Percentiles rank a stretch among this genome's conserved stretches.
Evolutionary conservation across 768 basidiomycete species (phyloP).

Genomic region (Infundibulicybe gibba): DNA sequence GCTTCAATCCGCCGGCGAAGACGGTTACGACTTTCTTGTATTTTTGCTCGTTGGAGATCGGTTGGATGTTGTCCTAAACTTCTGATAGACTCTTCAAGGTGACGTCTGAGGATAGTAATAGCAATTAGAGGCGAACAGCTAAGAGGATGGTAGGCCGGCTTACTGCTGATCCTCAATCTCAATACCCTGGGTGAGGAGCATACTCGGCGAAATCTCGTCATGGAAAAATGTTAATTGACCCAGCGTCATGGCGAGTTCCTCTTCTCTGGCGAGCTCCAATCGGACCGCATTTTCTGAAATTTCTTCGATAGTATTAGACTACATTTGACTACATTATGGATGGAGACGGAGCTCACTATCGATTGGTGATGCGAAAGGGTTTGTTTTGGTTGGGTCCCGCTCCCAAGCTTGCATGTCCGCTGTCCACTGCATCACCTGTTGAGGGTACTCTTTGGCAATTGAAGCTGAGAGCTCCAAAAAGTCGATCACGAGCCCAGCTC

Average conservation of each 20-base stretch:
- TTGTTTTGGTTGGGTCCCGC: slow-evolving; percentile 2
- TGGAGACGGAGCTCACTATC: slow-evolving; percentile 1
- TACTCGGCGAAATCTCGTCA: slow-evolving; percentile 1
- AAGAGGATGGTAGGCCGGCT: neutral
- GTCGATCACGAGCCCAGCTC: neutral
- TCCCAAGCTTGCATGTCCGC: slow-evolving; percentile 7
- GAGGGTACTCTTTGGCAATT: neutral
- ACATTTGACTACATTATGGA: neutral
- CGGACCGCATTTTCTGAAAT: slow-evolving; percentile 7
- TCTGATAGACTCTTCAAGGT: neutral
- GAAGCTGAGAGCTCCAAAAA: neutral
- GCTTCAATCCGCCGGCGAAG: slow-evolving; percentile 8
- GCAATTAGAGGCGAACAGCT: slow-evolving; percentile 2
- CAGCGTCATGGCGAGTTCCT: neutral
- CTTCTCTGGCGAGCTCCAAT: slow-evolving; percentile 13
- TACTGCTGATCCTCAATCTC: slow-evolving; percentile 14
- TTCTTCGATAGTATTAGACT: neutral
- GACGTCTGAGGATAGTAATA: neutral
- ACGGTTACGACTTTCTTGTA: slow-evolving; percentile 9
- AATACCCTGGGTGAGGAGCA: slow-evolving; percentile 8
- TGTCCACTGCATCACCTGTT: slow-evolving; percentile 1
- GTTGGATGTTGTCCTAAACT: slow-evolving; percentile 10
- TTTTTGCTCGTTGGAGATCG: slow-evolving; percentile 8
- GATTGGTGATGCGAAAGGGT: slow-evolving; percentile 5
- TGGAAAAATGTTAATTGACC: slow-evolving; percentile 3